These are phyloP conservation scores for Pythium aristosporum DNA, from an alignment of 352 stramenopile genomes.

Conservation along the genomic window DNA sequence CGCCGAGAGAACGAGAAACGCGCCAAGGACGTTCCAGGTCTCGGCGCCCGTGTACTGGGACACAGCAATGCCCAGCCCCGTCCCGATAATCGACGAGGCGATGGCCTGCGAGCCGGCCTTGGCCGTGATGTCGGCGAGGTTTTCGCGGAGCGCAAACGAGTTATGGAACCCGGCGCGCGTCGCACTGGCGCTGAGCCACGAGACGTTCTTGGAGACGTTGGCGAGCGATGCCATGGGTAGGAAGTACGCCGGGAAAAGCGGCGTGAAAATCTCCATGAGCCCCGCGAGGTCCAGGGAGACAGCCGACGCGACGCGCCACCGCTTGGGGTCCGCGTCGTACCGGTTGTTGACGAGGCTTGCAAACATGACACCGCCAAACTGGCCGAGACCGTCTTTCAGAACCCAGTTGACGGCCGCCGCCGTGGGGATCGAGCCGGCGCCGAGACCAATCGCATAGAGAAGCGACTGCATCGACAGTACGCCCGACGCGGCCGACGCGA, in stretches of 20 bases:
- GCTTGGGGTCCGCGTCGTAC: constrained; percentile 94
- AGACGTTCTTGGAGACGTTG: constrained; percentile 96
- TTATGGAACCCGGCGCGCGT: constrained; percentile 94
- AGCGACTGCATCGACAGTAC: constrained; percentile 94
- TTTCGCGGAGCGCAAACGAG: constrained; percentile 85
- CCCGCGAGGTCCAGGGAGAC: constrained; percentile 90
- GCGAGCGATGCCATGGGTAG: constrained; percentile 88
- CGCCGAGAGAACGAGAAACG: constrained; percentile 49
- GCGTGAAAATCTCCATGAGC: constrained; percentile 91
- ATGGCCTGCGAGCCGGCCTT: constrained; percentile 95
- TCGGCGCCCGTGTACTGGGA: constrained; percentile 57
- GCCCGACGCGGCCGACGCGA: constrained; percentile 79
- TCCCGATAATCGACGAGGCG: constrained; percentile 86
- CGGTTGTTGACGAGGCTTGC: constrained; percentile 88
- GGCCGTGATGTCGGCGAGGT: constrained; percentile 96
- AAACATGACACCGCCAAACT: constrained; percentile 96
- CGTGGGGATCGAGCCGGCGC: constrained; percentile 78
- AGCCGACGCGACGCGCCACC: constrained; percentile 91
- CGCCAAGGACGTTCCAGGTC: constrained; percentile 46
- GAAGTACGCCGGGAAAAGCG: constrained; percentile 77
- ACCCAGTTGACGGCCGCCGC: constrained; percentile 95
- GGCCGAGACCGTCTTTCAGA: constrained; percentile 96
- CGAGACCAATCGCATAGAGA: constrained; percentile 93
- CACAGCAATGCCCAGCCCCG: constrained; percentile 60
- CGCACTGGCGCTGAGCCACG: constrained; percentile 93